A percentile compares a stretch with the other conserved stretches of the same genome.
These are phyloP conservation scores for Saprolegnia parasitica DNA, from an alignment of 352 stramenopile genomes.

Conservation along the genomic window DNA sequence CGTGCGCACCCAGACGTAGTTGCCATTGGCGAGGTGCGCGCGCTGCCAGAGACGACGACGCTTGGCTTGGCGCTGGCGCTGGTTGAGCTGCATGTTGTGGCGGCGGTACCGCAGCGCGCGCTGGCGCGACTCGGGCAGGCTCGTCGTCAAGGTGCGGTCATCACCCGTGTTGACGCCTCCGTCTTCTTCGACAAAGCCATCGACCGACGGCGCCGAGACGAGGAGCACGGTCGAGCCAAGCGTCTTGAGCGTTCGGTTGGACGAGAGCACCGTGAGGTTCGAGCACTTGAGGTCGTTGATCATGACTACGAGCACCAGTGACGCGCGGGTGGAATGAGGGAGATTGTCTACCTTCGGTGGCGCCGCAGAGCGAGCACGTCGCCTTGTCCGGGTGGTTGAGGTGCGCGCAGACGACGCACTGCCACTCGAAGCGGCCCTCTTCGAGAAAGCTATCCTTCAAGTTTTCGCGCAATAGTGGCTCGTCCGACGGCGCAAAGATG, in stretches of 20 bases:
- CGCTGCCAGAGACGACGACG: constrained; percentile 57
- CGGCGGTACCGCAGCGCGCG: constrained; percentile 53
- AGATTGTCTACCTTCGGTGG: constrained; percentile 41
- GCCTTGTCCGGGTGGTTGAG: constrained; percentile 68
- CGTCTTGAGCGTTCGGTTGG: constrained; percentile 6
- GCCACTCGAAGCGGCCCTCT: constrained; percentile 56
- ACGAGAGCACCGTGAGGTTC: constrained; percentile 1
- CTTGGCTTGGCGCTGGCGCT: constrained; percentile 55
- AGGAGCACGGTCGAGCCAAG: constrained; percentile 12
- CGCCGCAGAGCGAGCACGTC: constrained; percentile 57
- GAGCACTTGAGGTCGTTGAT: constrained; percentile 18
- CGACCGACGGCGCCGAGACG: constrained; percentile 7
- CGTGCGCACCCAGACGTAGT: constrained; percentile 62
- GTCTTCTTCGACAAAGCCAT: constrained; percentile 27
- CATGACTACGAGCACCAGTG: constrained; percentile 1
- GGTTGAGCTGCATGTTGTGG: constrained; percentile 65
- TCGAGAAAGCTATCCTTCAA: constrained; percentile 62
- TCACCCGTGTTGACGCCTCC: constrained; percentile 2
- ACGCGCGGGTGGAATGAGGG: background rate
- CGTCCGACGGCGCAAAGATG: constrained; percentile 23
- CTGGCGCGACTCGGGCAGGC: constrained; percentile 35
- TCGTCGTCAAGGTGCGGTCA: constrained; percentile 29
- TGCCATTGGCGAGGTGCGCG: constrained; percentile 46
- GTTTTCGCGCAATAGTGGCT: constrained; percentile 55
- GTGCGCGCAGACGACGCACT: constrained; percentile 68